Evolutionary conservation across 306 rosid species (phyloP), one percentile per base, ranked within the genome.

Genomic region (Luffa acutangula): DNA sequence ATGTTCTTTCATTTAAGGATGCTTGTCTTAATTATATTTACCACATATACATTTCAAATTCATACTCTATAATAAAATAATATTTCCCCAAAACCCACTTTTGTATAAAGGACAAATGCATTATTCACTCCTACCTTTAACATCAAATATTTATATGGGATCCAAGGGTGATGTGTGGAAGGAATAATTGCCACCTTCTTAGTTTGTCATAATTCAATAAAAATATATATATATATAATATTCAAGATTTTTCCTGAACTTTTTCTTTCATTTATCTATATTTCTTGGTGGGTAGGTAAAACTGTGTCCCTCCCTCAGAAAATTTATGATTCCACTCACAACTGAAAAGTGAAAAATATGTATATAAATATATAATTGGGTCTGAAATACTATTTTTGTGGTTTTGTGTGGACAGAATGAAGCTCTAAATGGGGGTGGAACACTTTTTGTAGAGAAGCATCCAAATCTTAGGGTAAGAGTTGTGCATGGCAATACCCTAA

Each of bases 401-500:
- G 60, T 73, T 42, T 59, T 14, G 9, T 66, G 60, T 66, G 60
- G 73, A 78, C 84, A 96, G 99, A 96, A 96, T 56, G 99, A 96
- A 88, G 81, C 97, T 2, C 86, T 93, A 45, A 96, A 96, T 20
- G 98, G 98, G 12, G 98, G 97, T 43, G 99, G 99, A 79, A 96
- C 95, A 56, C 93, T 96, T 18, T 96, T 96, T 72, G 99, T 96
- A 45, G 91, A 89, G 85, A 96, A 96, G 87, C 99, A 88, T 57
- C 97, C 97, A 25, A 83, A 96, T 75, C 97, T 93, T 3, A 86
- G 83, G 83, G 99, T 93, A 63, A 80, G 99, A 85, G 98, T 96
- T 80, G 98, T 96, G 78, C 99, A 96, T 85, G 99, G 99, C 10
- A 96, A 93, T 84, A 96, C 99, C 25, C 83, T 96, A 84, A 96